These are phyloP conservation scores for Globisporangium nunn DNA, from an alignment of 352 stramenopile species.

Conservation along the genomic window DNA sequence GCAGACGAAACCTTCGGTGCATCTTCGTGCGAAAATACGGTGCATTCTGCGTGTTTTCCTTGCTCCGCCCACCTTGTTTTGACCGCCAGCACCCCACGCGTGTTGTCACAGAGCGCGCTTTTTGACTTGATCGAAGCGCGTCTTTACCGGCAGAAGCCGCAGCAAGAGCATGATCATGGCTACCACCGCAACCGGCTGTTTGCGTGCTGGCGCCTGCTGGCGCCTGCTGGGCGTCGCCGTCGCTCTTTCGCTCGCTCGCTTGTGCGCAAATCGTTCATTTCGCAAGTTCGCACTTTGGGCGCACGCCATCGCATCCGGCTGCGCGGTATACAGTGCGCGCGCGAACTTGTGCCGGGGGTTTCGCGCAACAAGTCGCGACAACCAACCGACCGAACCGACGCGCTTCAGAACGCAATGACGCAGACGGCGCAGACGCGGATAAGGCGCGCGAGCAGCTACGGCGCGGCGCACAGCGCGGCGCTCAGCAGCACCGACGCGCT, in stretches of 20 bases:
- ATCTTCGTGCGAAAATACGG: background rate
- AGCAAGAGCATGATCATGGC: background rate
- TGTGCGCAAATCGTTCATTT: too few relatives aligned
- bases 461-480: background rate
- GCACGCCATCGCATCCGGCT: too few relatives aligned
- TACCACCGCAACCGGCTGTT: too few relatives aligned
- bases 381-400: background rate
- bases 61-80: background rate
- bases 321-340: too few relatives aligned
- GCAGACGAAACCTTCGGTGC: background rate
- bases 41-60: background rate
- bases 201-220: too few relatives aligned
- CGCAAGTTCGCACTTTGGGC: too few relatives aligned
- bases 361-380: background rate
- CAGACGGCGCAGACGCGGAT: constrained; percentile 3
- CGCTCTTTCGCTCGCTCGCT: too few relatives aligned
- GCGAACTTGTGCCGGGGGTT: too few relatives aligned
- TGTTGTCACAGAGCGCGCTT: background rate
- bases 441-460: constrained; percentile 13
- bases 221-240: too few relatives aligned
- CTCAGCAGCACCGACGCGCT: background rate
- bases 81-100: background rate
- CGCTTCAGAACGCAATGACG: background rate
- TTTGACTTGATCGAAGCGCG: background rate
- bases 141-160: background rate